Evolutionary conservation across 78 protist genomes (phyloP).

Genomic region (Guillardia theta): DNA sequence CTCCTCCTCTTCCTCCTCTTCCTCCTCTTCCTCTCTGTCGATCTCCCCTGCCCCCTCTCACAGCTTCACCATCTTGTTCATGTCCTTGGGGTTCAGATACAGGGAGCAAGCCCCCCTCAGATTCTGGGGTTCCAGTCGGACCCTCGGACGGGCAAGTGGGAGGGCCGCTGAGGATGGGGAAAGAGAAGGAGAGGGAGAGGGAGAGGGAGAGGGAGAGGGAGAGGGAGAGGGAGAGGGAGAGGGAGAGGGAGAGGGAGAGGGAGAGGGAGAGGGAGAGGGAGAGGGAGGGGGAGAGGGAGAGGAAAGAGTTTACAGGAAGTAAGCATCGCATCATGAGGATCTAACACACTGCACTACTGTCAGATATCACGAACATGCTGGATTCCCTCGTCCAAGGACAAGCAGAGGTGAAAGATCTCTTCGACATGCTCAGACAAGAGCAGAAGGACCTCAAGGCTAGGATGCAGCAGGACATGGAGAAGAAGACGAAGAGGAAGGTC

Average conservation of each 20-base stretch:
- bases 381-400: too few species aligned
- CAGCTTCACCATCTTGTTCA: background rate
- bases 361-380: too few species aligned
- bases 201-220: background rate
- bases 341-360: too few species aligned
- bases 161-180: background rate
- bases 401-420: background rate
- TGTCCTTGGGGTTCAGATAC: too few species aligned
- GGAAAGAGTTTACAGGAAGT: background rate
- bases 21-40: background rate
- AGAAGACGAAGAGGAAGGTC: background rate
- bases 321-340: too few species aligned
- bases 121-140: too few species aligned
- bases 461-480: background rate
- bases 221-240: background rate
- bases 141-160: background rate
- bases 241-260: background rate
- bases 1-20: too few species aligned
- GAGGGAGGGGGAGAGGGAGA: background rate
- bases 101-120: too few species aligned
- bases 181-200: background rate
- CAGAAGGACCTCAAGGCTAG: background rate
- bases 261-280: background rate
- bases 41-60: background rate
- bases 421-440: background rate